phyloP scores from a whole-genome alignment of 2,329 filamentous ascomycete species.

The Fusarium zealandicum region DNA sequence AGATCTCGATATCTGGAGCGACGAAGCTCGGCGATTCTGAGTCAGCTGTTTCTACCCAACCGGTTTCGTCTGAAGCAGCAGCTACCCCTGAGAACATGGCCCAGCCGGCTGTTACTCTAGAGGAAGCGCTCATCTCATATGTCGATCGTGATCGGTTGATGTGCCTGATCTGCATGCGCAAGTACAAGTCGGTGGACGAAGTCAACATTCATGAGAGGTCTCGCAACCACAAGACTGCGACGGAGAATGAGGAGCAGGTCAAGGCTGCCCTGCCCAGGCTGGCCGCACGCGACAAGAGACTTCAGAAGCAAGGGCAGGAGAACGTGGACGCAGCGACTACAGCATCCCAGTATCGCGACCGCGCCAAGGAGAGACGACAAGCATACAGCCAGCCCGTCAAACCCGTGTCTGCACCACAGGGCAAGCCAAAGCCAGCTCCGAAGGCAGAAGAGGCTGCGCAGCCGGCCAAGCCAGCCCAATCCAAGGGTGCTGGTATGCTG shows the following conservation, averaged over 20 bases:
- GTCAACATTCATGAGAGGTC: conserved; percentile 53
- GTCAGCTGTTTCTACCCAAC: conserved; percentile 10
- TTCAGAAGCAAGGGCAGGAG: conserved; percentile 43
- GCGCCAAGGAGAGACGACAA: conserved; percentile 71
- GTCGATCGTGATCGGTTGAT: conserved; percentile 61
- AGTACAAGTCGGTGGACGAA: conserved; percentile 54
- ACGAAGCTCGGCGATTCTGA: conserved; percentile 28
- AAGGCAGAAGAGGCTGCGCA: conserved; percentile 32
- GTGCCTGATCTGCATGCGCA: conserved; percentile 56
- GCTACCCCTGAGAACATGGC: conserved; percentile 2
- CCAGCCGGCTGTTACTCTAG: neutral
- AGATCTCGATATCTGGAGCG: conserved; percentile 45
- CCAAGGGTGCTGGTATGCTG: conserved; percentile 71
- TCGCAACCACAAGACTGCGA: conserved; percentile 52
- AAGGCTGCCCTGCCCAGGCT: conserved; percentile 57
- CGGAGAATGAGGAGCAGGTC: conserved; percentile 51
- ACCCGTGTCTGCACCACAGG: conserved; percentile 50
- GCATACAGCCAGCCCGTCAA: conserved; percentile 68
- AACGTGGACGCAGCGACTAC: conserved; percentile 36
- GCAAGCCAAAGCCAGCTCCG: conserved; percentile 43
- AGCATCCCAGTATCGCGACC: conserved; percentile 64
- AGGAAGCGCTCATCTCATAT: conserved; percentile 54
- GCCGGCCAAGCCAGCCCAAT: conserved; percentile 49
- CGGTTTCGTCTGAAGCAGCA: conserved; percentile 17
- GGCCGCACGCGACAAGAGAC: conserved; percentile 50